Conservation (phyloP, 768 basidiomycete genomes). For the Termitomyces sp. region DNA sequence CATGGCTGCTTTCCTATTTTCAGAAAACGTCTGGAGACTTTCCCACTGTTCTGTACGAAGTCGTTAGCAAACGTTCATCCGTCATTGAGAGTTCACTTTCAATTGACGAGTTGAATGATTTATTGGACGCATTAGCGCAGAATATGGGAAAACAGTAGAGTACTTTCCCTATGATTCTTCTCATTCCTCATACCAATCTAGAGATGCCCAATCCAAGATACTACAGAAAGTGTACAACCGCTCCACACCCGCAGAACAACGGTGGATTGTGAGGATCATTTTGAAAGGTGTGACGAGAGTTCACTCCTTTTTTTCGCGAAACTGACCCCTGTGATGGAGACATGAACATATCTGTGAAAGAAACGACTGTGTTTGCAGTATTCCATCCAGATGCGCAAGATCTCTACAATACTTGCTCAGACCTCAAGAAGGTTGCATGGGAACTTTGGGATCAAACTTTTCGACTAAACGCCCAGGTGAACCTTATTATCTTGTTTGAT, state of each 20-base stretch:
- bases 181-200: slow-evolving; percentile 25
- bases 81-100: slow-evolving; percentile 69
- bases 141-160: slow-evolving; percentile 71
- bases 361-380: slow-evolving; percentile 85
- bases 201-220: slow-evolving; percentile 70
- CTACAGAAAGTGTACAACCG: slow-evolving; percentile 74
- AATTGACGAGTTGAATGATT: slow-evolving; percentile 78
- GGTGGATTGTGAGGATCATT: slow-evolving; percentile 95
- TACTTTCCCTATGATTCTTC: background rate
- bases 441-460: slow-evolving; percentile 74
- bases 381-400: slow-evolving; percentile 95
- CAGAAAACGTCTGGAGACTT: slow-evolving; percentile 83
- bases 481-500: background rate
- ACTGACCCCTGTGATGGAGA: slow-evolving; percentile 40
- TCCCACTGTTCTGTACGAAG: slow-evolving; percentile 79
- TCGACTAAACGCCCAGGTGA: slow-evolving; percentile 59
- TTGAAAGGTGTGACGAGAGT: slow-evolving; percentile 64
- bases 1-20: background rate
- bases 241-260: slow-evolving; percentile 82
- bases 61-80: slow-evolving; percentile 79
- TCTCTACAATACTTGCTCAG: slow-evolving; percentile 94
- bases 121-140: slow-evolving; percentile 73
- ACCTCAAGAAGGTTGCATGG: slow-evolving; percentile 91
- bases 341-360: slow-evolving; percentile 88
- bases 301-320: background rate